Percentiles rank a stretch among this genome's conserved stretches.
These are phyloP conservation scores for Heliamphora pulchella DNA, from an alignment of 179 eudicot genomes.

Conservation along the genomic window DNA sequence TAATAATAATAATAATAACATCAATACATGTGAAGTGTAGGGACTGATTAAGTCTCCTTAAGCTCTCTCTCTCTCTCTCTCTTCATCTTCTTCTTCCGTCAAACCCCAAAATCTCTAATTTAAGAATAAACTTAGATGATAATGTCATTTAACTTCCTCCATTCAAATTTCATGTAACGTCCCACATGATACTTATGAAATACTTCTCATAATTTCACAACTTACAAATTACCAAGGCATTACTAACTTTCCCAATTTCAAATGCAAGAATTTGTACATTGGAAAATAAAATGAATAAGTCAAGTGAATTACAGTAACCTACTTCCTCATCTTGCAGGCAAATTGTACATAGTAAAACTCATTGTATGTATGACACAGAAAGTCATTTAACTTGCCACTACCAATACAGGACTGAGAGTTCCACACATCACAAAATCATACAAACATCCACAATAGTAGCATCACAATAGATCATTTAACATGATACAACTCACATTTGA, in stretches of 20 bases:
- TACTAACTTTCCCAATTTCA: neutral
- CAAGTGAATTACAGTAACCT: neutral
- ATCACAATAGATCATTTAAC: neutral
- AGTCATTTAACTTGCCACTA: neutral
- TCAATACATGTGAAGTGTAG: too few species aligned
- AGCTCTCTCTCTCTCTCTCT: too few species aligned
- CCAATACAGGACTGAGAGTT: constrained; percentile 4
- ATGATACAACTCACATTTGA: constrained; percentile 44
- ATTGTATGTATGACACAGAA: neutral
- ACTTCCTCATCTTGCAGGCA: neutral
- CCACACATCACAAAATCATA: neutral
- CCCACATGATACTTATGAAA: too few species aligned
- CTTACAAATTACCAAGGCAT: neutral
- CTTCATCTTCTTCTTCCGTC: too few species aligned
- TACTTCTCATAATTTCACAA: too few species aligned
- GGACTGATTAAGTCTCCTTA: too few species aligned
- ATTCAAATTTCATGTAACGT: too few species aligned
- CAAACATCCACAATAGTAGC: neutral
- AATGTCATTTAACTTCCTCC: too few species aligned
- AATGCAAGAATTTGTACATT: neutral
- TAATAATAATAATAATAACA: too few species aligned
- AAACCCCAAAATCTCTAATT: too few species aligned
- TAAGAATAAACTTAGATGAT: too few species aligned
- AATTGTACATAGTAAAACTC: neutral
- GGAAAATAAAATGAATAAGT: neutral